Conservation (phyloP, 1,139 yeast species). For the Pichia sp. region DNA sequence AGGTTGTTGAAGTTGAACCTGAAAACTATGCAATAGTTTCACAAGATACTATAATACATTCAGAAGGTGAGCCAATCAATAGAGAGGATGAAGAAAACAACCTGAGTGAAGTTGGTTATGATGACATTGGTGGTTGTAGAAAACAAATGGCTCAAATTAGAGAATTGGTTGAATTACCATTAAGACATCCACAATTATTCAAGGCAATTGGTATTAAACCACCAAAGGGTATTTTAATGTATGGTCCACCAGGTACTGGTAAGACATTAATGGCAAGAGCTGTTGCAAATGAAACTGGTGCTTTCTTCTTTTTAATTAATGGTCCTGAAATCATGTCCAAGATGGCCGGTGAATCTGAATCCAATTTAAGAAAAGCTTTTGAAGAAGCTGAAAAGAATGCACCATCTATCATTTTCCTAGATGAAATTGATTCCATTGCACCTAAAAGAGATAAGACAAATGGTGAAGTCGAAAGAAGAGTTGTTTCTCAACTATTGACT, state of each 20-base stretch:
- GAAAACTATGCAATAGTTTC: slow-evolving; percentile 97
- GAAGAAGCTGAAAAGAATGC: slow-evolving; percentile 99
- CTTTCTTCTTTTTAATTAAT: slow-evolving; percentile 92
- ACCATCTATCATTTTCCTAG: slow-evolving; percentile 94
- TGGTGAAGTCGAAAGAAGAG: slow-evolving; percentile 98
- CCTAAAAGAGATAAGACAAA: slow-evolving; percentile 99
- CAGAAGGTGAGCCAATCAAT: slow-evolving; percentile 98
- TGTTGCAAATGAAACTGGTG: slow-evolving; percentile 98
- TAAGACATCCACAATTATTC: slow-evolving; percentile 95
- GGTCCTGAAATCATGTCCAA: slow-evolving; percentile 99
- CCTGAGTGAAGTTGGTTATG: slow-evolving; percentile 95
- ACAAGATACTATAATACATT: slow-evolving; percentile 95
- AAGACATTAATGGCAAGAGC: slow-evolving; percentile 99
- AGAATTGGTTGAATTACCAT: slow-evolving; percentile 92
- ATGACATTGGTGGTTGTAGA: slow-evolving; percentile 98
- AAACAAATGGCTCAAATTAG: slow-evolving; percentile 98
- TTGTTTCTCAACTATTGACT: slow-evolving; percentile 92
- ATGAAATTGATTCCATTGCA: slow-evolving; percentile 97
- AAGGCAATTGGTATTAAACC: slow-evolving; percentile 97
- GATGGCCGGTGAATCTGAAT: slow-evolving; percentile 99
- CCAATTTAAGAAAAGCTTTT: slow-evolving; percentile 93
- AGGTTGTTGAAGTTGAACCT: slow-evolving; percentile 97
- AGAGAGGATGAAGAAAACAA: slow-evolving; percentile 98
- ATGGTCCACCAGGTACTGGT: slow-evolving; percentile 99
- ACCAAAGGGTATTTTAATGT: slow-evolving; percentile 94